Conservation (phyloP, 805 yeast species). For the Phaffomyces opuntiae region DNA sequence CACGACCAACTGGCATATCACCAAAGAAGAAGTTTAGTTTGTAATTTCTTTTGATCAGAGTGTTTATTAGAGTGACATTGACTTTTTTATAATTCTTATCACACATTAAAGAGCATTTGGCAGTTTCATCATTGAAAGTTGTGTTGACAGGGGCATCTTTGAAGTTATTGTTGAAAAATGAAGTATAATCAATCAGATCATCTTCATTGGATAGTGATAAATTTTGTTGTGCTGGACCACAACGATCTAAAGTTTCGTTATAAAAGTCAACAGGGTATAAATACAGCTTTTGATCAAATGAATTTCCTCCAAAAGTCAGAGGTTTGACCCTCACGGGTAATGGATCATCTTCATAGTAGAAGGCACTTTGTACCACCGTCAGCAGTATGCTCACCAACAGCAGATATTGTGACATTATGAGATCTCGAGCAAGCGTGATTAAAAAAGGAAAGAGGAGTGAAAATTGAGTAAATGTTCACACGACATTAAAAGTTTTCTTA, state of each 20-base stretch:
- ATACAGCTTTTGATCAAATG: conserved; percentile 18
- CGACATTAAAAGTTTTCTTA: not conserved
- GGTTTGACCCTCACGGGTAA: conserved; percentile 18
- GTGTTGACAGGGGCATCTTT: conserved; percentile 18
- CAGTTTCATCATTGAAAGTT: conserved; percentile 7
- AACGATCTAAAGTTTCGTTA: conserved; percentile 17
- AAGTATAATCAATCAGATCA: not conserved
- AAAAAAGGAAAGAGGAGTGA: not conserved
- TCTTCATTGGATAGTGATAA: conserved; percentile 1
- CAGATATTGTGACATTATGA: not conserved
- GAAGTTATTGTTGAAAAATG: conserved; percentile 13
- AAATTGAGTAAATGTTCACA: not conserved
- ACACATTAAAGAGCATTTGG: conserved; percentile 13
- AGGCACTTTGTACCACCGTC: not conserved
- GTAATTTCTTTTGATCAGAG: conserved; percentile 24
- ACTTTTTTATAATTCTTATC: conserved; percentile 14
- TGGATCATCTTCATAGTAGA: conserved; percentile 13
- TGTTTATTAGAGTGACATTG: conserved; percentile 22
- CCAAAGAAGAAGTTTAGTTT: conserved; percentile 24
- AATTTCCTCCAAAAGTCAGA: conserved; percentile 22
- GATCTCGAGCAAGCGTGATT: not conserved
- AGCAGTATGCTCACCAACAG: not conserved
- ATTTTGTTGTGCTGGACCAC: conserved; percentile 12
- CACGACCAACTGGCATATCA: conserved; percentile 26
- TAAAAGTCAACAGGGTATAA: conserved; percentile 22